Evolutionary conservation across 2,329 filamentous ascomycete species (phyloP).

Genomic region (Trichoderma koningii): DNA sequence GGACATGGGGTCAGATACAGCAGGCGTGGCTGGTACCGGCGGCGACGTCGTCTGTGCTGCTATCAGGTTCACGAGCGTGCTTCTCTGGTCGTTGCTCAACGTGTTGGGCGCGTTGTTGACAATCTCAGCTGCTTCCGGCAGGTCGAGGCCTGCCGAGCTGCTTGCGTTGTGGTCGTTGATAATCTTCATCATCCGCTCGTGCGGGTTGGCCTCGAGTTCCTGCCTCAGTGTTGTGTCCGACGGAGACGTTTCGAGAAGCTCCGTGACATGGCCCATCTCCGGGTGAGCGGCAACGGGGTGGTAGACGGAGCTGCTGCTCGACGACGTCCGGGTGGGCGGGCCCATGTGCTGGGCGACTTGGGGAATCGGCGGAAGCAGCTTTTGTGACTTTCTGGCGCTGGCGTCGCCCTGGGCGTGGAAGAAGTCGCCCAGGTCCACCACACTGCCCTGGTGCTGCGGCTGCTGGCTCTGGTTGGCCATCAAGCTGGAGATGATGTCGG

Average conservation of each 20-base stretch:
- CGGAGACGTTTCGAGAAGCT: constrained; percentile 57
- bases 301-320: constrained; percentile 37
- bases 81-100: constrained; percentile 59
- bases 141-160: constrained; percentile 51
- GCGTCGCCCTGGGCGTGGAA: constrained; percentile 51
- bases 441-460: constrained; percentile 53
- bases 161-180: constrained; percentile 65
- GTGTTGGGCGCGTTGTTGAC: constrained; percentile 58
- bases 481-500: constrained; percentile 78
- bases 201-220: constrained; percentile 59
- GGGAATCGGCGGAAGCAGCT: constrained; percentile 58
- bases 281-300: constrained; percentile 38
- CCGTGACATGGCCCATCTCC: constrained; percentile 61
- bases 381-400: constrained; percentile 53
- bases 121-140: constrained; percentile 53
- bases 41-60: constrained; percentile 46
- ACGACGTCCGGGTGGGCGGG: constrained; percentile 37
- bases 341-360: constrained; percentile 36
- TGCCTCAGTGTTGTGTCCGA: constrained; percentile 55
- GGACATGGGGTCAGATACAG: constrained; percentile 28
- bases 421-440: constrained; percentile 64
- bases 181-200: constrained; percentile 65
- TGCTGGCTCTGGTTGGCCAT: constrained; percentile 60
- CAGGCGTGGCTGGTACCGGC: constrained; percentile 32
- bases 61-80: constrained; percentile 62